Base-by-base conservation (phyloP, 1,139 yeast genomes). In the Kazachstania sp. region DNA sequence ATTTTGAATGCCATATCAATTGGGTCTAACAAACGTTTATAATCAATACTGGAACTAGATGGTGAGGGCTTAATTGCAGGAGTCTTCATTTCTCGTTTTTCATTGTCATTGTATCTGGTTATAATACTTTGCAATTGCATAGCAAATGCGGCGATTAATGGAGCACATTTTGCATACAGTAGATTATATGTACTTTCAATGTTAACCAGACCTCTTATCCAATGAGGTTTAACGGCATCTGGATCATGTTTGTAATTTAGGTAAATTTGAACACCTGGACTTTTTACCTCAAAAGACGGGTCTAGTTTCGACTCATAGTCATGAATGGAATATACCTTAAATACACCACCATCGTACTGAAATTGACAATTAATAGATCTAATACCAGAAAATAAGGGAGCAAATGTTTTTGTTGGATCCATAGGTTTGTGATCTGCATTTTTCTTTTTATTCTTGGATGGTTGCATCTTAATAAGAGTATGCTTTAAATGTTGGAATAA, bases 201-300 rank as follows among this genome's bases (percentile, higher is more conserved):
- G 19, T 50, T 51, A 7, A 61, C 52, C 11, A 57, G 44, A 8
- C 58, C 54, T 45, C 65, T 56, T 12, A 65, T 47, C 54, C 57
- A 51, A 49, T 64, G 67, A 1, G 55, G 55, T 46, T 56, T 55
- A 11, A 43, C 69, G 39, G 66, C 68, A 1, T 53, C 43, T 1
- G 63, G 61, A 6, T 58, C 49, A 29, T 60, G 60, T 40, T 64
- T 61, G 54, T 79, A 79, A 40, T 71, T 74, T 1, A 75, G 62
- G 3, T 77, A 73, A 9, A 86, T 72, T 44, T 72, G 73, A 1
- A 90, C 78, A 1, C 90, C 85, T 0, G 98, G 98, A 0, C 95
- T 79, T 46, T 78, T 84, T 31, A 90, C 65, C 39, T 72, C 74
- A 28, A 88, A 69, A 0, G 90, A 77, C 0, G 85, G 81, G 8